Conservation (phyloP, 1,284 basidiomycete species). For the Ganoderma leucocontextum region DNA sequence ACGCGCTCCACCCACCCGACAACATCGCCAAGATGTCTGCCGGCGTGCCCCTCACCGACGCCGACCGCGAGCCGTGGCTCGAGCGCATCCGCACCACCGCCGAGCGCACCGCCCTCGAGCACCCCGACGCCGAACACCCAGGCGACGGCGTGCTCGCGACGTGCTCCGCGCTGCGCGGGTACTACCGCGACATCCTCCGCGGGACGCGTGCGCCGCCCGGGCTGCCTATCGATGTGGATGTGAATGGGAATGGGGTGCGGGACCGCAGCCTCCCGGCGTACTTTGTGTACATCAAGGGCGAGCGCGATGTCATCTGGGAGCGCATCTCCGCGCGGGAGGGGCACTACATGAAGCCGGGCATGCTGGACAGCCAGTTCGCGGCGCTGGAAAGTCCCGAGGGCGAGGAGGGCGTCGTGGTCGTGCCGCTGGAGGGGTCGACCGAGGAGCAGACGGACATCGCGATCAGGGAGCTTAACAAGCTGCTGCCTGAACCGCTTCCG, state of each 20-base stretch:
- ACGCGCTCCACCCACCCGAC: constrained; percentile 83
- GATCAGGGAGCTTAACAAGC: constrained; percentile 43
- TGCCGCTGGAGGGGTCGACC: constrained; percentile 64
- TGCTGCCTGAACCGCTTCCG: constrained; percentile 29
- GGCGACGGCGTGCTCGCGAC: constrained; percentile 71
- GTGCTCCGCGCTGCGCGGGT: constrained; percentile 86
- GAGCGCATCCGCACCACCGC: constrained; percentile 75
- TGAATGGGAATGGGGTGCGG: constrained; percentile 32
- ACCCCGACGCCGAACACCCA: constrained; percentile 18
- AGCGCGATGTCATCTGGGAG: constrained; percentile 65
- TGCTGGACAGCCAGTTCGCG: constrained; percentile 88
- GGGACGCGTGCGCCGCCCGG: constrained; percentile 51
- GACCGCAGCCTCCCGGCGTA: constrained; percentile 61
- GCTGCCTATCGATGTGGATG: constrained; percentile 33
- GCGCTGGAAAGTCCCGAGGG: constrained; percentile 81
- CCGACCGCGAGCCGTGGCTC: constrained; percentile 90
- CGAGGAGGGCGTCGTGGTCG: constrained; percentile 74
- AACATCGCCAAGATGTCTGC: constrained; percentile 92
- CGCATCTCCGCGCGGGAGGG: constrained; percentile 78
- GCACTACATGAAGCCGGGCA: constrained; percentile 88
- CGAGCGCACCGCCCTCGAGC: constrained; percentile 48
- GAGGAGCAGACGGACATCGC: constrained; percentile 65
- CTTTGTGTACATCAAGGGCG: constrained; percentile 87
- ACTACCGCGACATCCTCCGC: constrained; percentile 86
- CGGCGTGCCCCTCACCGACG: constrained; percentile 83